These are phyloP conservation scores for Peribolospora baueri DNA, from an alignment of 768 basidiomycete species.

Conservation along the genomic window DNA sequence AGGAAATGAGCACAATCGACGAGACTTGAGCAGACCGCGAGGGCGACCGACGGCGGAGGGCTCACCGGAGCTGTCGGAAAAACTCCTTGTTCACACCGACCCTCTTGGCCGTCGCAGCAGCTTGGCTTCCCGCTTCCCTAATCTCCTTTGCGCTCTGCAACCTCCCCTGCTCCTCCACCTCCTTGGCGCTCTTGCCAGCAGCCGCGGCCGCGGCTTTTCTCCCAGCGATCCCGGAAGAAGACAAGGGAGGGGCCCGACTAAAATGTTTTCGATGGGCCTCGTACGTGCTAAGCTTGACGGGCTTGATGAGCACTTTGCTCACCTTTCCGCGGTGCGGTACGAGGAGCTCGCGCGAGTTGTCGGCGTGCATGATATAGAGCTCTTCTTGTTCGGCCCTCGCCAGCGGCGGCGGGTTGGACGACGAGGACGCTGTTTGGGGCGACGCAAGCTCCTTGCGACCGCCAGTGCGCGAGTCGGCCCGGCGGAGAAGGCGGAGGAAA, in stretches of 20 bases:
- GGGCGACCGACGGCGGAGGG: no score
- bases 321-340: conserved; percentile 10
- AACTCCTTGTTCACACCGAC: conserved; percentile 15
- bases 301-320: conserved; percentile 10
- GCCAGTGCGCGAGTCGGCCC: no score
- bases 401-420: neutral
- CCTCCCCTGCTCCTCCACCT: neutral
- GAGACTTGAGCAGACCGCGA: no score
- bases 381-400: no score
- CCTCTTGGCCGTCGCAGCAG: neutral
- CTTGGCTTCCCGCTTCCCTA: no score
- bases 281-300: conserved; percentile 11
- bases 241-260: neutral
- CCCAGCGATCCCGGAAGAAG: neutral
- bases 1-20: no score
- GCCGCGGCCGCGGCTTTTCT: neutral
- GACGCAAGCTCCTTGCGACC: neutral
- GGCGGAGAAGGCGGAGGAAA: no score
- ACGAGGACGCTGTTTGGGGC: neutral
- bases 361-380: neutral
- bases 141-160: neutral
- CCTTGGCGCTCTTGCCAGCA: neutral
- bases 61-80: conserved; percentile 9
- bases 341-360: conserved; percentile 11
- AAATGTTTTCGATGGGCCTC: conserved; percentile 9